Conservation (phyloP, 495 filamentous ascomycete species). For the Beverwykella pulmonaria region DNA sequence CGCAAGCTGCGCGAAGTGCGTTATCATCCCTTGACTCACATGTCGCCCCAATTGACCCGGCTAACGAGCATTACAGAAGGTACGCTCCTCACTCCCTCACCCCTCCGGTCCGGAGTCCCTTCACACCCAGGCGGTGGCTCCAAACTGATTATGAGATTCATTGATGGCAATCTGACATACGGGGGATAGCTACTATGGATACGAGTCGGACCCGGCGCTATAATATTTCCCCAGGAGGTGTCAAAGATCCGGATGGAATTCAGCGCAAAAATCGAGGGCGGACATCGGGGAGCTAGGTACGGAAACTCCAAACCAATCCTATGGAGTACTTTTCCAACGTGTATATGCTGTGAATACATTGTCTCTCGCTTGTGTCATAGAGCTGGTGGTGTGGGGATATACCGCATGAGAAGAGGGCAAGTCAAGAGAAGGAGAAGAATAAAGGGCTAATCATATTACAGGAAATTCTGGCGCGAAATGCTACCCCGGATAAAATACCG, state of each 20-base stretch:
- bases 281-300: constrained; percentile 81
- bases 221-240: constrained; percentile 75
- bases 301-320: constrained; percentile 16
- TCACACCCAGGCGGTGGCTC: no score
- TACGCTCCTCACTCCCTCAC: constrained; percentile 33
- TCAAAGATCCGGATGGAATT: constrained; percentile 85
- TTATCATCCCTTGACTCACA: not conserved
- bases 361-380: no score
- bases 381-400: no score
- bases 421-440: not conserved
- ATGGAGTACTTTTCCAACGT: no score
- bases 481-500: constrained; percentile 90
- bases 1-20: constrained; percentile 75
- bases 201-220: constrained; percentile 78
- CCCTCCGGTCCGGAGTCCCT: constrained; percentile 12
- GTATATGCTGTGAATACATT: no score
- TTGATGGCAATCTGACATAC: constrained; percentile 7
- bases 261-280: constrained; percentile 62
- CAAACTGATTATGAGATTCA: no score
- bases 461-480: constrained; percentile 84
- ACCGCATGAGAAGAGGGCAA: not conserved
- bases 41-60: not conserved
- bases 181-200: constrained; percentile 65
- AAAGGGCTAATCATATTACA: constrained; percentile 37
- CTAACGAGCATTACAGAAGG: constrained; percentile 48